Conservation (phyloP, 768 basidiomycete genomes). For the Fomitopsis serialis region DNA sequence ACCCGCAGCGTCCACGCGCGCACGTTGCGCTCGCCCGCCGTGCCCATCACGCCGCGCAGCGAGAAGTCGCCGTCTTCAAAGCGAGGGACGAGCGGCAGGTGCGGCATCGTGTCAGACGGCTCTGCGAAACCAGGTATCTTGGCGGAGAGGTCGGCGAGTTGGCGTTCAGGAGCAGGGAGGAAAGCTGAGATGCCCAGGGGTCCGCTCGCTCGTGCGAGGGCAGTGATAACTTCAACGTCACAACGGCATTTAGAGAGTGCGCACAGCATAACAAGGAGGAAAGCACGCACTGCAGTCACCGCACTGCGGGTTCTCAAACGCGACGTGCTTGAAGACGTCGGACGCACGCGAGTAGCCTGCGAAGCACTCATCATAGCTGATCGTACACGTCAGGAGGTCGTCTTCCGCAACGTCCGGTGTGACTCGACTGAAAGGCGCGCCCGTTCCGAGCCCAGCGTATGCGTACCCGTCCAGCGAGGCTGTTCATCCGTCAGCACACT, state of each 20-base stretch:
- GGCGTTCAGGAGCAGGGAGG: slow-evolving; percentile 23
- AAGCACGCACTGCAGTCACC: slow-evolving; percentile 29
- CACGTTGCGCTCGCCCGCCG: slow-evolving; percentile 14
- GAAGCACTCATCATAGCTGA: slow-evolving; percentile 20
- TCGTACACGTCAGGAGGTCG: slow-evolving; percentile 13
- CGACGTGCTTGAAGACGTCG: slow-evolving; percentile 29
- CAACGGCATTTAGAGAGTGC: neutral
- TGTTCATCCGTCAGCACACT: slow-evolving; percentile 6
- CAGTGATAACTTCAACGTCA: slow-evolving; percentile 23
- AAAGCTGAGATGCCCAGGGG: slow-evolving; percentile 29
- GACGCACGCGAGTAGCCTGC: slow-evolving; percentile 13
- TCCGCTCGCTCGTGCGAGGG: slow-evolving; percentile 27
- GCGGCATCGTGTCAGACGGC: slow-evolving; percentile 3
- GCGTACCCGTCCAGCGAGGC: slow-evolving; percentile 31
- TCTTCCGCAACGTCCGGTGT: slow-evolving; percentile 2
- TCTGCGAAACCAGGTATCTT: neutral
- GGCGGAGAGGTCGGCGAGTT: slow-evolving; percentile 4
- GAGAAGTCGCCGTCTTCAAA: slow-evolving; percentile 20
- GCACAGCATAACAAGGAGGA: neutral
- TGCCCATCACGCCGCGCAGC: slow-evolving; percentile 19
- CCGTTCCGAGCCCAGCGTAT: slow-evolving; percentile 15
- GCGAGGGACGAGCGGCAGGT: slow-evolving; percentile 17
- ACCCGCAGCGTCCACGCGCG: slow-evolving; percentile 27
- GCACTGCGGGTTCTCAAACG: slow-evolving; percentile 26
- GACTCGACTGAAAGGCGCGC: slow-evolving; percentile 12